These are phyloP conservation scores for Hypomyces perniciosus DNA, from an alignment of 2,329 filamentous ascomycete genomes.

Conservation along the genomic window DNA sequence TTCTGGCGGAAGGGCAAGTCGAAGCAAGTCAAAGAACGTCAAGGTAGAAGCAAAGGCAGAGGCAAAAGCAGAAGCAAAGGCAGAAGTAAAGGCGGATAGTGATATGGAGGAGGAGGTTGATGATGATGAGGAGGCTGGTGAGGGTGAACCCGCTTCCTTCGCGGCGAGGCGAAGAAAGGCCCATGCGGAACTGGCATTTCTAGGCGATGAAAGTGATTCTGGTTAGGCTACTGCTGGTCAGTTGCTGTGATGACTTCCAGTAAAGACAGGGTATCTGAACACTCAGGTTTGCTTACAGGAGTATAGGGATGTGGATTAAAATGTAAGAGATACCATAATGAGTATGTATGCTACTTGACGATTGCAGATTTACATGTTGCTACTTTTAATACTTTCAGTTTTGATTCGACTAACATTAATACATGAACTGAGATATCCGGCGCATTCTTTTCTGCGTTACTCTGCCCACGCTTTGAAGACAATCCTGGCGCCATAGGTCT, in stretches of 20 bases:
- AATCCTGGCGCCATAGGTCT: conserved; percentile 73
- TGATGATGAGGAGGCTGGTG: conserved; percentile 24
- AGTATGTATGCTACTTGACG: background rate
- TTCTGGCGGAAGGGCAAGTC: conserved; percentile 36
- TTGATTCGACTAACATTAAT: background rate
- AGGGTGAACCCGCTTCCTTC: conserved; percentile 28
- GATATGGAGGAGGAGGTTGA: conserved; percentile 24
- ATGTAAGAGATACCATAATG: background rate
- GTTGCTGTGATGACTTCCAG: background rate
- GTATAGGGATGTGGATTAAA: background rate
- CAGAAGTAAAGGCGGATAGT: conserved; percentile 24
- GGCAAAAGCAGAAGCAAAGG: conserved; percentile 27
- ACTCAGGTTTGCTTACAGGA: background rate
- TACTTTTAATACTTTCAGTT: background rate
- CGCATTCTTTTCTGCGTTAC: conserved; percentile 23
- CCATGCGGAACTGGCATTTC: conserved; percentile 55
- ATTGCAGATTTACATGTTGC: background rate
- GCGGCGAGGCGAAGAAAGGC: conserved; percentile 43
- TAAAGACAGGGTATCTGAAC: background rate
- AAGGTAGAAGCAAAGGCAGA: conserved; percentile 21
- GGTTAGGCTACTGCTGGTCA: conserved; percentile 34
- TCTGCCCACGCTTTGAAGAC: conserved; percentile 83
- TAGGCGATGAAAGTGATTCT: conserved; percentile 63
- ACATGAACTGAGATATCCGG: background rate
- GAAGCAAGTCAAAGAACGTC: conserved; percentile 27